Evolutionary conservation across 2,329 filamentous ascomycete species (phyloP).

Genomic region (Trichoderma gracile): DNA sequence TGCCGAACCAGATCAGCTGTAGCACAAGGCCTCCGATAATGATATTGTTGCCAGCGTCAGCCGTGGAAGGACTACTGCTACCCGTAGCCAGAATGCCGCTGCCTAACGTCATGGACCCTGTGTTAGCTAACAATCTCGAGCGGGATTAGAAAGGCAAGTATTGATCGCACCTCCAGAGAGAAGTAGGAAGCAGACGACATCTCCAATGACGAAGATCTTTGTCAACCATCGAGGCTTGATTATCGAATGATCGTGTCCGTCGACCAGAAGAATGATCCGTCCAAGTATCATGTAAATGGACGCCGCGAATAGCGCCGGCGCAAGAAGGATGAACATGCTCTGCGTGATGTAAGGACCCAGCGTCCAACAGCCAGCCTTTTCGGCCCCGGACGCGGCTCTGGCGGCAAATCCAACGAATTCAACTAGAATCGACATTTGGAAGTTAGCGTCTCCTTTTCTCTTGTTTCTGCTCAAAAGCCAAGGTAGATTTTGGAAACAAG

Average conservation of each 20-base stretch:
- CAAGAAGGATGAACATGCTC: conserved; percentile 47
- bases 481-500: not conserved
- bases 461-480: too few relatives aligned
- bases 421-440: not conserved
- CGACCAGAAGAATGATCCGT: conserved; percentile 44
- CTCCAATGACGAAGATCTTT: conserved; percentile 56
- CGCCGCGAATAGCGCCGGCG: conserved; percentile 51
- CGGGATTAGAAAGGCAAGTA: not conserved
- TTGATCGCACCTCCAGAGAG: conserved; percentile 4
- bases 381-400: conserved; percentile 6
- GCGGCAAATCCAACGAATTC: conserved; percentile 21
- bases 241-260: conserved; percentile 39
- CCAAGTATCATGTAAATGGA: conserved; percentile 54
- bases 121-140: not conserved
- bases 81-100: conserved; percentile 1
- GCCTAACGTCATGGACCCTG: not conserved
- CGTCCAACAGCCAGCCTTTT: conserved; percentile 23
- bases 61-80: conserved; percentile 5
- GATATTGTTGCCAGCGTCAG: conserved; percentile 49
- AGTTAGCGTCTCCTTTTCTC: not conserved
- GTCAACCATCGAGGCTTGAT: conserved; percentile 48
- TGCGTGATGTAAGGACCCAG: conserved; percentile 46
- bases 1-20: conserved; percentile 58
- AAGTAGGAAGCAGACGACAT: conserved; percentile 51
- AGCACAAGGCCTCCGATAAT: conserved; percentile 58